Percentiles rank a stretch among this genome's conserved stretches.
These are phyloP conservation scores for Populus deltoides DNA, from an alignment of 345 rosid species.

Conservation along the genomic window DNA sequence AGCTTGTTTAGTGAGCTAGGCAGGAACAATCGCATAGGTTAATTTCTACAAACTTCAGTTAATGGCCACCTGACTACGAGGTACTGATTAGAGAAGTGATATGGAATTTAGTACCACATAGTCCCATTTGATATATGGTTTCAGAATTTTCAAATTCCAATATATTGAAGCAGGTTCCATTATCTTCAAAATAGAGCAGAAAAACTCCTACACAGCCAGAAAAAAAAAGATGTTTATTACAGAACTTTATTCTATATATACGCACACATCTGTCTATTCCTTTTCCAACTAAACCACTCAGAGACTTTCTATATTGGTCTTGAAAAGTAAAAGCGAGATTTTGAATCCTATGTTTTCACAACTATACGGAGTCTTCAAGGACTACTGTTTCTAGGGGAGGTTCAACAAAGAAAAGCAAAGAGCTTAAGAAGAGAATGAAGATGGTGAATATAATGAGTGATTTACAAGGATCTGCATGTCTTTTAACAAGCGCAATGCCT, in stretches of 20 bases:
- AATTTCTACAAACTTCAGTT: too few species aligned
- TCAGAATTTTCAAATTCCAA: too few species aligned
- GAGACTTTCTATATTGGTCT: too few species aligned
- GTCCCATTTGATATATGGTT: too few species aligned
- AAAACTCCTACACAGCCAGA: not conserved
- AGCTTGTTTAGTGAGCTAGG: too few species aligned
- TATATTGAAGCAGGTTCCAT: not conserved
- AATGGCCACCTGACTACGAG: too few species aligned
- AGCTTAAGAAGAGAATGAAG: conserved; percentile 42
- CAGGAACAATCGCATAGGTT: too few species aligned
- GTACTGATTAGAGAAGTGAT: too few species aligned
- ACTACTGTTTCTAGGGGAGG: conserved; percentile 47
- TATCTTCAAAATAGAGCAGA: not conserved
- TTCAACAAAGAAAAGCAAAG: conserved; percentile 45
- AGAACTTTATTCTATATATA: not conserved
- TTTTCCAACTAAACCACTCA: too few species aligned
- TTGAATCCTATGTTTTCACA: not conserved
- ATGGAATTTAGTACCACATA: too few species aligned
- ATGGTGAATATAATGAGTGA: conserved; percentile 50
- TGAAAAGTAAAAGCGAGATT: too few species aligned
- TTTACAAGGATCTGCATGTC: conserved; percentile 52
- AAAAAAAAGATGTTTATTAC: not conserved
- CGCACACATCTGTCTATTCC: not conserved
- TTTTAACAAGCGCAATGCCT: conserved; percentile 44
- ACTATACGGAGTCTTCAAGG: conserved; percentile 25